Conservation (phyloP, 371 early-diverging fungal species). For the Syncephalastrum monosporum region DNA sequence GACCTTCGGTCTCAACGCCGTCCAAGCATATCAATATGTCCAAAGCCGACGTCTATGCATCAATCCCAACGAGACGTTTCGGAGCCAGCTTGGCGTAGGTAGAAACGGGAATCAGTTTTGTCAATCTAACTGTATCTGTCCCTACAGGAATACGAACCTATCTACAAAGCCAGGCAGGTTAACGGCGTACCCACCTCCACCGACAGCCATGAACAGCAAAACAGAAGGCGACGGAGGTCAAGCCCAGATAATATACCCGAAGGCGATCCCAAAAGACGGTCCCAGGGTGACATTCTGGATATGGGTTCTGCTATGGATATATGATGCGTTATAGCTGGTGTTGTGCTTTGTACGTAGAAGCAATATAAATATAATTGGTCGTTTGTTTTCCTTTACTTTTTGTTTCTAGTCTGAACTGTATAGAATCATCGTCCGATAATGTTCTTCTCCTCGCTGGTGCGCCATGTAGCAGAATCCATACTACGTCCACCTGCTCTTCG, state of each 20-base stretch:
- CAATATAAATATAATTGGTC: too few species aligned
- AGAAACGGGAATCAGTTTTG: background rate
- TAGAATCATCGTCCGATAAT: conserved; percentile 2
- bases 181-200: conserved; percentile 35
- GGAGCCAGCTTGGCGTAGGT: conserved; percentile 73
- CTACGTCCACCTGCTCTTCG: background rate
- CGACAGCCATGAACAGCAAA: conserved; percentile 40
- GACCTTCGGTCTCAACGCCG: conserved; percentile 58
- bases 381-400: background rate
- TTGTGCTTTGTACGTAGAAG: too few species aligned
- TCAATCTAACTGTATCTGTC: background rate
- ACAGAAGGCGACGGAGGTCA: conserved; percentile 53
- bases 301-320: conserved; percentile 2
- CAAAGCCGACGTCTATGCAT: conserved; percentile 84
- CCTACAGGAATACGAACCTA: conserved; percentile 76
- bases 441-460: background rate
- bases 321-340: background rate
- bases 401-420: background rate
- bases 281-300: conserved; percentile 15
- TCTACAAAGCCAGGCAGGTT: conserved; percentile 62
- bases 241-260: conserved; percentile 39
- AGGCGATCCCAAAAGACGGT: conserved; percentile 1
- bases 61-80: conserved; percentile 81
- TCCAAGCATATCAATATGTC: conserved; percentile 77
- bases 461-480: background rate